Evolutionary conservation across 1,284 basidiomycete genomes (phyloP).

Genomic region (Cystobasidium sp.): DNA sequence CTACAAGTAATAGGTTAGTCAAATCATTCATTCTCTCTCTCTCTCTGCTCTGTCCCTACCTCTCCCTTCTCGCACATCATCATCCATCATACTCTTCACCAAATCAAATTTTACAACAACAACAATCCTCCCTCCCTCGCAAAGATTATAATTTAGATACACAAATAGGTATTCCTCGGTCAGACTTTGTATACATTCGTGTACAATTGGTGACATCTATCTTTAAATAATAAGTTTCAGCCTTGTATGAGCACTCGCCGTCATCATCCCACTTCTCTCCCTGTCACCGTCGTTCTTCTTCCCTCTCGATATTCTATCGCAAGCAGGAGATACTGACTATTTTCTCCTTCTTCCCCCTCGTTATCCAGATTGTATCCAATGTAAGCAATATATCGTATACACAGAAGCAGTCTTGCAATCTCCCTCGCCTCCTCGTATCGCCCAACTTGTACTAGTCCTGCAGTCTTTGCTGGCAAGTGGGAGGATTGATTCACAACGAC

Average conservation of each 20-base stretch:
- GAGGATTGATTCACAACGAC: too few species aligned
- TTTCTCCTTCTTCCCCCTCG: too few species aligned
- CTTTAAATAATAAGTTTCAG: constrained; percentile 44
- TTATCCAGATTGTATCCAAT: too few species aligned
- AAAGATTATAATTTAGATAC: constrained; percentile 39
- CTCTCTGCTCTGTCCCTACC: constrained; percentile 8
- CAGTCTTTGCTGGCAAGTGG: too few species aligned
- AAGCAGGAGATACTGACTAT: too few species aligned
- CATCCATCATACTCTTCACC: not conserved
- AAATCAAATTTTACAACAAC: not conserved
- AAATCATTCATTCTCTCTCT: not conserved
- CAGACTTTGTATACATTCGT: constrained; percentile 11
- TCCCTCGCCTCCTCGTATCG: too few species aligned
- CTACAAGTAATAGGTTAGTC: too few species aligned
- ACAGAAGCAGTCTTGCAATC: too few species aligned
- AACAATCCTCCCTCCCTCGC: constrained; percentile 21
- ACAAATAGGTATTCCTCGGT: constrained; percentile 44
- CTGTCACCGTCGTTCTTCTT: not conserved
- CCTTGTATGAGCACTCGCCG: constrained; percentile 42
- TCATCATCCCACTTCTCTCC: not conserved
- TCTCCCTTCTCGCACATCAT: not conserved
- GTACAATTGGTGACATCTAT: constrained; percentile 35
- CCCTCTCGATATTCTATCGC: not conserved
- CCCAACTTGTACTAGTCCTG: too few species aligned
- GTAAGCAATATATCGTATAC: too few species aligned